Conservation (phyloP, 306 rosid genomes). For the Vigna unguiculata region DNA sequence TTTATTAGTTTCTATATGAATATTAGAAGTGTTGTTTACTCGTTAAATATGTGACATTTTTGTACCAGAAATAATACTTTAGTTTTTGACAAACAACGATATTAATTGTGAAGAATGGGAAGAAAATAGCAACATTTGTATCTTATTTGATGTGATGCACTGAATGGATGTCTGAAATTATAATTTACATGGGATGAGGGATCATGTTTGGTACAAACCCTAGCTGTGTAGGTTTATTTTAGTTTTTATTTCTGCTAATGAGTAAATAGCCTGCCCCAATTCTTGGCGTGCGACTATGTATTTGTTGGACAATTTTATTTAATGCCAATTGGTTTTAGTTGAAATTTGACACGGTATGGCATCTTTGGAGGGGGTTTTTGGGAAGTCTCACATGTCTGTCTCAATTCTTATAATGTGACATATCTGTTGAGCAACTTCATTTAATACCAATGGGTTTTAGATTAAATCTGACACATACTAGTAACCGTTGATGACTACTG, state of each 20-base stretch:
- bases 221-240: not conserved
- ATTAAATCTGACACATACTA: not conserved
- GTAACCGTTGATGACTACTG: slow-evolving; percentile 21
- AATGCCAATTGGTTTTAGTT: too few relatives aligned
- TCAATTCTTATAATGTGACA: too few relatives aligned
- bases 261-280: not conserved
- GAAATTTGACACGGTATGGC: too few relatives aligned
- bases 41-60: not conserved
- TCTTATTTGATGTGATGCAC: slow-evolving; percentile 20
- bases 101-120: not conserved
- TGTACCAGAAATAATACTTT: slow-evolving; percentile 8
- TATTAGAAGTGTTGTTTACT: not conserved
- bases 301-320: too few relatives aligned
- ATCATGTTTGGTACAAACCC: not conserved
- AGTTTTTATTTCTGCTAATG: not conserved
- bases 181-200: not conserved
- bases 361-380: too few relatives aligned
- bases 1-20: slow-evolving; percentile 12
- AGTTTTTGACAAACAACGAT: slow-evolving; percentile 11
- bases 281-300: too few relatives aligned
- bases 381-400: too few relatives aligned
- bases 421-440: too few relatives aligned
- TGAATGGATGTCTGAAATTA: not conserved
- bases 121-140: slow-evolving; percentile 5
- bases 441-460: too few relatives aligned